A percentile compares a stretch with the other conserved stretches of the same genome.
Conservation (phyloP, 352 stramenopile genomes). For the Pythium insidiosum region DNA sequence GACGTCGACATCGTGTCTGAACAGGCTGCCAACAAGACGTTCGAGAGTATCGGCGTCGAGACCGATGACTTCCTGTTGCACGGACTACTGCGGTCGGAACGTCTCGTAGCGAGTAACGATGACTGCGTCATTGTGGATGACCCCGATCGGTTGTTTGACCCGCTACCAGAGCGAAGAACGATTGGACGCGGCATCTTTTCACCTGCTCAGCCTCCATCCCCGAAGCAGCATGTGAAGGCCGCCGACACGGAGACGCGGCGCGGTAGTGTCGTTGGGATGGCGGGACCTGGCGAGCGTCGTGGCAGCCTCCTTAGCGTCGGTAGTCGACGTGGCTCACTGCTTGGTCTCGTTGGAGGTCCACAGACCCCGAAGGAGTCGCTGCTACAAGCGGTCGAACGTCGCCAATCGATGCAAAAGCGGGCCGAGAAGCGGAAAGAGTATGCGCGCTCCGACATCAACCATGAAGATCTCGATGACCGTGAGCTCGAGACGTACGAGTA, state of each 20-base stretch:
- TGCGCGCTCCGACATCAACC: constrained; percentile 43
- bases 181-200: too few species aligned
- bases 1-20: constrained; percentile 12
- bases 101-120: too few species aligned
- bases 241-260: too few species aligned
- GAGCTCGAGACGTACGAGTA: constrained; percentile 66
- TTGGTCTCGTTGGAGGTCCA: too few species aligned
- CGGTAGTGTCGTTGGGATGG: too few species aligned
- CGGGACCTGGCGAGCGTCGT: too few species aligned
- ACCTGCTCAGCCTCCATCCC: too few species aligned
- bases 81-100: background rate
- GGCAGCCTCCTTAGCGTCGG: background rate
- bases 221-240: too few species aligned
- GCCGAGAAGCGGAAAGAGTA: constrained; percentile 35
- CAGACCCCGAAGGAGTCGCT: constrained; percentile 1
- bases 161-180: background rate
- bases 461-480: constrained; percentile 53
- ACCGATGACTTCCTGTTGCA: constrained; percentile 21
- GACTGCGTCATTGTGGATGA: too few species aligned
- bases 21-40: constrained; percentile 17
- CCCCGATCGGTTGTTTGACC: too few species aligned
- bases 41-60: constrained; percentile 38
- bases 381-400: constrained; percentile 25
- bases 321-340: background rate
- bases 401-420: constrained; percentile 34